Evolutionary conservation across 805 yeast genomes (phyloP).

Genomic region (Monosporozyma siamensis): DNA sequence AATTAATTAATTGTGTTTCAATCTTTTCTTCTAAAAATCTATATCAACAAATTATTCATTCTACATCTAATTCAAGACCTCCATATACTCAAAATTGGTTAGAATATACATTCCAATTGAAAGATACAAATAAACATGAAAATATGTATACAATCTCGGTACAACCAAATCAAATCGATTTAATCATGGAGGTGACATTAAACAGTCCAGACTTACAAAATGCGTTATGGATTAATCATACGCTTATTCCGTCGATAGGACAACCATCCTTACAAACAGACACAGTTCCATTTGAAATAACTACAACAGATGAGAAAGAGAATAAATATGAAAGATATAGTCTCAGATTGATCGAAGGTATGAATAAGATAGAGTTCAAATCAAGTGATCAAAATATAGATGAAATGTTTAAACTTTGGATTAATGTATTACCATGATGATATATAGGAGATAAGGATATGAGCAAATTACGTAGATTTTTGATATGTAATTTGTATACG

Average conservation of each 20-base stretch:
- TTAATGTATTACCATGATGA: constrained; percentile 24
- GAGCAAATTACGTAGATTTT: too few relatives aligned
- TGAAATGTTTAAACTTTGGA: constrained; percentile 26
- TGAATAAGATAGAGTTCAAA: constrained; percentile 21
- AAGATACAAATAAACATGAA: constrained; percentile 20
- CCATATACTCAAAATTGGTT: constrained; percentile 25
- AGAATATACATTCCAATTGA: constrained; percentile 22
- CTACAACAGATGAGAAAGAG: not conserved
- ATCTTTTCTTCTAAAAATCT: constrained; percentile 21
- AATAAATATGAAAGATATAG: constrained; percentile 20
- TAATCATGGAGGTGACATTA: constrained; percentile 18
- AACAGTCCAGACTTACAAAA: constrained; percentile 7
- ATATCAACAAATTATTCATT: constrained; percentile 25
- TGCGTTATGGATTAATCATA: constrained; percentile 19
- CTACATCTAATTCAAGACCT: constrained; percentile 25
- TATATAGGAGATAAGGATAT: too few relatives aligned
- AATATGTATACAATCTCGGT: constrained; percentile 23
- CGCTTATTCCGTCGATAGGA: constrained; percentile 9
- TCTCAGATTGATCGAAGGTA: constrained; percentile 25
- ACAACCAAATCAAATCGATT: constrained; percentile 24
- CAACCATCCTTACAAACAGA: not conserved
- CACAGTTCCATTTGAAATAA: not conserved
- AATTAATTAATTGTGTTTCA: constrained; percentile 18
- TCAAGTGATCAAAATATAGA: constrained; percentile 10
- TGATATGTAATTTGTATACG: too few relatives aligned